Evolutionary conservation across 2,329 filamentous ascomycete species (phyloP).

Genomic region (Aureobasidium lini): DNA sequence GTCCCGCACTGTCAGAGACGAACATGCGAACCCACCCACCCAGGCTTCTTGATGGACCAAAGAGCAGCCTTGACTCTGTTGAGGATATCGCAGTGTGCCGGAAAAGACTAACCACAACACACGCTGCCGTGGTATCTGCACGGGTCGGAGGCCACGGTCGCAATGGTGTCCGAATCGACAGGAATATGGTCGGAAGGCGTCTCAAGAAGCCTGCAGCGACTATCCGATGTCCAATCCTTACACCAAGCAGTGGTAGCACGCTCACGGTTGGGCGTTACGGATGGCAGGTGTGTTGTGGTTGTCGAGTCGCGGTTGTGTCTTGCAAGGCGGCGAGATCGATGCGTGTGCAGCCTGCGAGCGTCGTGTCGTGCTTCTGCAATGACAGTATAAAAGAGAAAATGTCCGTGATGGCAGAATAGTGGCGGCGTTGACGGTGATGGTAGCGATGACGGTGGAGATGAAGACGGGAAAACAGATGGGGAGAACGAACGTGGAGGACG

Average conservation of each 20-base stretch:
- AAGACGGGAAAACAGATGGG: too few relatives aligned
- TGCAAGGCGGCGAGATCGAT: not conserved
- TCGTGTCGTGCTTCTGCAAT: not conserved
- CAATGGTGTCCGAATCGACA: not conserved
- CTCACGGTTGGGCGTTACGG: not conserved
- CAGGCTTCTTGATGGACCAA: not conserved
- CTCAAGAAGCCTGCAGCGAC: not conserved
- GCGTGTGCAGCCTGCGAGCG: not conserved
- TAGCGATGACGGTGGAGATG: too few relatives aligned
- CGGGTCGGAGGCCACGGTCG: not conserved
- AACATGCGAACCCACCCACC: conserved; percentile 1
- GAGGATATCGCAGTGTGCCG: too few relatives aligned
- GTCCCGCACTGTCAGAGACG: not conserved
- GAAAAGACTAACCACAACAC: too few relatives aligned
- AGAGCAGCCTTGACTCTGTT: conserved; percentile 5
- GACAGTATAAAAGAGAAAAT: not conserved
- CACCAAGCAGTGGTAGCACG: conserved; percentile 1
- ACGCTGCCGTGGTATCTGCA: not conserved
- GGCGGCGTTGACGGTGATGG: not conserved
- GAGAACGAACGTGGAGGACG: not conserved
- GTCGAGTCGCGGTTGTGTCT: not conserved
- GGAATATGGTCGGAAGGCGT: not conserved
- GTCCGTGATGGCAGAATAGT: not conserved
- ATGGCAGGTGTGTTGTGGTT: not conserved
- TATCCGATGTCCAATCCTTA: not conserved